These are phyloP conservation scores for Myxozyma nipponensis DNA, from an alignment of 805 yeast genomes.

Conservation along the genomic window DNA sequence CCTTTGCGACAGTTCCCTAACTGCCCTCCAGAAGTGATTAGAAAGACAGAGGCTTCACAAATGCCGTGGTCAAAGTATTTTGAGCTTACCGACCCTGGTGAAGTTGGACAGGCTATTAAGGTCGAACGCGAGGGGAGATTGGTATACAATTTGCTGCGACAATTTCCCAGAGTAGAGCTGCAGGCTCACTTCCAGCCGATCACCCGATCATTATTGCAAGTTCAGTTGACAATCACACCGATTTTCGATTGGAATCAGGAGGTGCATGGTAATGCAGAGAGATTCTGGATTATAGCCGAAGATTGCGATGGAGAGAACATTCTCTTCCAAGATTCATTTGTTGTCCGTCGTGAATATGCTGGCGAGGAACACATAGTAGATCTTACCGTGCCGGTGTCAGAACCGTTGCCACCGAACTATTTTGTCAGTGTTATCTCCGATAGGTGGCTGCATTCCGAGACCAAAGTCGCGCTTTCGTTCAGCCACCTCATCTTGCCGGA, in stretches of 20 bases:
- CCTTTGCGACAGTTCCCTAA: constrained; percentile 78
- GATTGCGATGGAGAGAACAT: constrained; percentile 79
- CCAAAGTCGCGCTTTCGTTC: constrained; percentile 57
- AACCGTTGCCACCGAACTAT: constrained; percentile 63
- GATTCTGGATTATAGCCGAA: constrained; percentile 69
- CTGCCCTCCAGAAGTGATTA: constrained; percentile 69
- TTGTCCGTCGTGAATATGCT: constrained; percentile 50
- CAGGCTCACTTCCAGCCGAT: constrained; percentile 70
- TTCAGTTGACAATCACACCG: constrained; percentile 66
- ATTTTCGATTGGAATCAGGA: constrained; percentile 72
- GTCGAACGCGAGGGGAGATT: constrained; percentile 59
- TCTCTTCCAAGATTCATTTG: constrained; percentile 54
- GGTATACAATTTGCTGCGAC: constrained; percentile 52
- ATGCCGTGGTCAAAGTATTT: constrained; percentile 81
- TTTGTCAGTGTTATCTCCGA: constrained; percentile 73
- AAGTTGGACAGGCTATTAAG: constrained; percentile 75
- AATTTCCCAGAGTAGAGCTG: constrained; percentile 68
- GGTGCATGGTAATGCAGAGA: constrained; percentile 62
- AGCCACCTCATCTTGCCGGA: constrained; percentile 54
- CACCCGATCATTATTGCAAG: constrained; percentile 59
- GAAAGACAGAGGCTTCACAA: constrained; percentile 71
- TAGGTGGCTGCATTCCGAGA: constrained; percentile 76
- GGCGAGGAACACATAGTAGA: constrained; percentile 56
- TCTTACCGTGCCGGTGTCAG: constrained; percentile 57
- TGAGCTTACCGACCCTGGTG: constrained; percentile 59